Evolutionary conservation across 345 rosid genomes (phyloP).

Genomic region (Leavenworthia alabamica): DNA sequence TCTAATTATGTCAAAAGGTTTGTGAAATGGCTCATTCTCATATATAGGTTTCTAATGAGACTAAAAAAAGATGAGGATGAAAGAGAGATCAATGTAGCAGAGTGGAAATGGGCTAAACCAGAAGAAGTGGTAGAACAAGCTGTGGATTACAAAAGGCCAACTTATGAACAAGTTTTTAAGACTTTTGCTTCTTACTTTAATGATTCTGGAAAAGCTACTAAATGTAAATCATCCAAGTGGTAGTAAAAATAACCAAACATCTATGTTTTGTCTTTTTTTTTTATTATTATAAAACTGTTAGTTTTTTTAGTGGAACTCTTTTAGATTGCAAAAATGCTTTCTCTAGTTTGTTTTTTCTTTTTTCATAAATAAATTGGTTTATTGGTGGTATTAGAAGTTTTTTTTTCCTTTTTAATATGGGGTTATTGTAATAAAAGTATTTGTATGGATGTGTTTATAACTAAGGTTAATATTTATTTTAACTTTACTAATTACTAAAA

Average conservation of each 20-base stretch:
- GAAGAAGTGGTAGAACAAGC: conserved; percentile 93
- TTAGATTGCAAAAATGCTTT: too few relatives aligned
- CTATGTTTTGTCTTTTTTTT: conserved; percentile 4
- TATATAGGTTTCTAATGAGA: conserved; percentile 89
- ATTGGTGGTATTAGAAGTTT: too few relatives aligned
- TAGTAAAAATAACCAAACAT: conserved; percentile 28
- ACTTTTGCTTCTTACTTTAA: conserved; percentile 63
- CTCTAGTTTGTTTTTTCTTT: too few relatives aligned
- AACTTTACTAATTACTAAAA: too few relatives aligned
- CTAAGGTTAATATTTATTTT: too few relatives aligned
- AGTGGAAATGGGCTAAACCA: conserved; percentile 92
- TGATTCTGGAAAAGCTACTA: conserved; percentile 51
- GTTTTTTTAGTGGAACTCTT: too few relatives aligned
- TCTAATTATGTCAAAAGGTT: neutral
- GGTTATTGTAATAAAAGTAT: too few relatives aligned
- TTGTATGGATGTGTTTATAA: too few relatives aligned
- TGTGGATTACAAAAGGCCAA: conserved; percentile 96
- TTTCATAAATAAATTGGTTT: too few relatives aligned
- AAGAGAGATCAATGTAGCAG: conserved; percentile 78
- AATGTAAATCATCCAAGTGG: conserved; percentile 96
- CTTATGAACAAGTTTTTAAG: conserved; percentile 82
- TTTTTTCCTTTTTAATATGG: too few relatives aligned
- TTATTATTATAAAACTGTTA: too few relatives aligned
- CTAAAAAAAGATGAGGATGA: conserved; percentile 53
- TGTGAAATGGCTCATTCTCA: neutral